phyloP scores from a whole-genome alignment of 257 asterid species.

The Capsicum baccatum region DNA sequence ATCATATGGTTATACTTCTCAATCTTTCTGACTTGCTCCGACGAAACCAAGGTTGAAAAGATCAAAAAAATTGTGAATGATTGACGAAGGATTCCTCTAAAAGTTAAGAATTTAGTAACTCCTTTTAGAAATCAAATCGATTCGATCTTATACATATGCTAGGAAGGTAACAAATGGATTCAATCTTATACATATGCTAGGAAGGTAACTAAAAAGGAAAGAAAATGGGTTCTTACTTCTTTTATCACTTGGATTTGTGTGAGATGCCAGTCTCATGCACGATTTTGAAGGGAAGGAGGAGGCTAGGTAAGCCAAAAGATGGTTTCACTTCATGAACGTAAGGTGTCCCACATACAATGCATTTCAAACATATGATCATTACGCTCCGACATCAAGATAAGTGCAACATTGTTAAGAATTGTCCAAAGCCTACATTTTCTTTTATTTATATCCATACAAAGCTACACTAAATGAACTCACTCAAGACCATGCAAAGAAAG shows the following conservation, averaged over 20 bases:
- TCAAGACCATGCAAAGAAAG: background rate
- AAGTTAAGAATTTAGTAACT: background rate
- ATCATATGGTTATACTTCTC: background rate
- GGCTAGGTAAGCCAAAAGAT: background rate
- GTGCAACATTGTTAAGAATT: background rate
- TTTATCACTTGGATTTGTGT: background rate
- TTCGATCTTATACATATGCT: background rate
- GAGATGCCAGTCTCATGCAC: background rate
- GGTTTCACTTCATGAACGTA: background rate
- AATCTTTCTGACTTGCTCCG: background rate
- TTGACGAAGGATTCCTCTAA: background rate
- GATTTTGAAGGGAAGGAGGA: background rate
- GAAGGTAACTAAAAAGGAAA: background rate
- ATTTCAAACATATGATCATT: background rate
- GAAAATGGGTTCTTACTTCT: background rate
- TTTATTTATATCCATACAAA: background rate
- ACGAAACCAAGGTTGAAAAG: background rate
- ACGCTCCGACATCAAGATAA: background rate
- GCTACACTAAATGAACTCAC: slow-evolving; percentile 7
- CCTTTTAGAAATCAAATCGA: background rate
- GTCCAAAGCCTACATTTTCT: slow-evolving; percentile 9
- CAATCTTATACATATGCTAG: background rate
- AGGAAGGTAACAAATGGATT: background rate
- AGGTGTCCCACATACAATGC: background rate
- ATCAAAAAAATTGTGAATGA: background rate